phyloP scores from a whole-genome alignment of 2,329 filamentous ascomycete species.

The Tolypocladium paradoxum region DNA sequence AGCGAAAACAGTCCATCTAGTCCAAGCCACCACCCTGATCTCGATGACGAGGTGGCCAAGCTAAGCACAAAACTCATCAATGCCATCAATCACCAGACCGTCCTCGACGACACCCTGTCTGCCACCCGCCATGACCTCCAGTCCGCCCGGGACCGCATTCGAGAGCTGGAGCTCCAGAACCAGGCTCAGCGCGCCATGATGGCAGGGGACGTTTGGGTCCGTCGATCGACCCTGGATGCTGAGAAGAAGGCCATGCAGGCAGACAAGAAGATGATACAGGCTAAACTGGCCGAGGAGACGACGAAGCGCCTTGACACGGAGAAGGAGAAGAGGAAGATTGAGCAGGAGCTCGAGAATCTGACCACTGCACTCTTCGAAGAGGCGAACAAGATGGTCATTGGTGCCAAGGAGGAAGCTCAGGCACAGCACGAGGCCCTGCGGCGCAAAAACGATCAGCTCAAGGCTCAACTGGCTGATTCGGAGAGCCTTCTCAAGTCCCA shows the following conservation, averaged over 20 bases:
- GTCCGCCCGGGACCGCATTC: constrained; percentile 54
- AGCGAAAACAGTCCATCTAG: constrained; percentile 20
- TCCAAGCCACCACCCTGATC: constrained; percentile 39
- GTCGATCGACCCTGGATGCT: constrained; percentile 61
- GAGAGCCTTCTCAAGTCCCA: constrained; percentile 79
- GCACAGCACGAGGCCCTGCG: constrained; percentile 71
- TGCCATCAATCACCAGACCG: constrained; percentile 93
- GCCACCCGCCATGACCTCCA: constrained; percentile 78
- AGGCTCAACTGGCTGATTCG: constrained; percentile 74
- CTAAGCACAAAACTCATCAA: constrained; percentile 94
- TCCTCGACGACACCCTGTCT: constrained; percentile 77
- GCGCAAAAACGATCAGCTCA: constrained; percentile 80
- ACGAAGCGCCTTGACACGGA: constrained; percentile 54
- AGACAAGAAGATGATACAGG: constrained; percentile 48
- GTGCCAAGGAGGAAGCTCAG: constrained; percentile 77
- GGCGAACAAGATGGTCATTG: constrained; percentile 94
- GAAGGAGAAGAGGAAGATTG: constrained; percentile 77
- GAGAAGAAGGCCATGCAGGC: constrained; percentile 52
- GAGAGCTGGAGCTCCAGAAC: constrained; percentile 53
- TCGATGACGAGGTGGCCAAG: constrained; percentile 68
- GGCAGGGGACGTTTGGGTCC: constrained; percentile 63
- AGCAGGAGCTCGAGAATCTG: constrained; percentile 81
- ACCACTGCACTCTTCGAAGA: constrained; percentile 95
- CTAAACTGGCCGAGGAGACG: constrained; percentile 53
- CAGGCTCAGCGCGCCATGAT: constrained; percentile 64